A percentile compares a stretch with the other conserved stretches of the same genome.
phyloP scores from a whole-genome alignment of 139 green algal species.

The Auxenochlorella protothecoides region DNA sequence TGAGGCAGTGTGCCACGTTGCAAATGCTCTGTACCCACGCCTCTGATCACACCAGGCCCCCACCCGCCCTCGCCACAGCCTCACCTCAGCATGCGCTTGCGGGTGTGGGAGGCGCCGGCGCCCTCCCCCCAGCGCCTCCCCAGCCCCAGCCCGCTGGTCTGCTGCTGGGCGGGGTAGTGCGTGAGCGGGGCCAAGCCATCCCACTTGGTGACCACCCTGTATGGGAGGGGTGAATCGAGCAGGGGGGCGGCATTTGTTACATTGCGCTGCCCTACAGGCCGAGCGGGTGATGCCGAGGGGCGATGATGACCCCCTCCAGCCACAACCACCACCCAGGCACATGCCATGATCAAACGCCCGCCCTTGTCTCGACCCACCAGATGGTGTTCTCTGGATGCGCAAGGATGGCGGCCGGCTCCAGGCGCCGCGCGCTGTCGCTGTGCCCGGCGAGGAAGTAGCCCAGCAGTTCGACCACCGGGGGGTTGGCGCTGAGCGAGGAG shows the following conservation, averaged over 20 bases:
- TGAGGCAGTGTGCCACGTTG: too few species aligned
- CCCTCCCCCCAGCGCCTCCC: slow-evolving; percentile 20
- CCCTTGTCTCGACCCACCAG: slow-evolving; percentile 4
- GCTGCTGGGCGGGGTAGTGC: slow-evolving; percentile 34
- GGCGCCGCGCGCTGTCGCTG: slow-evolving; percentile 7
- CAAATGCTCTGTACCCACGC: too few species aligned
- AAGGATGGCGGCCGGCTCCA: too few species aligned
- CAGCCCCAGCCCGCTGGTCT: slow-evolving; percentile 23
- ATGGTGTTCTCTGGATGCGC: slow-evolving; percentile 2
- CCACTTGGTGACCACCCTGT: slow-evolving; percentile 59
- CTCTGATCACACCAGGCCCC: too few species aligned
- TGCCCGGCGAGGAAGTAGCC: slow-evolving; percentile 51
- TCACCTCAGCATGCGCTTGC: slow-evolving; percentile 31
- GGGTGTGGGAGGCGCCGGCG: slow-evolving; percentile 8
- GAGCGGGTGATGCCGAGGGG: too few species aligned
- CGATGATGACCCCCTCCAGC: too few species aligned
- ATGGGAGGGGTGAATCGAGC: not conserved
- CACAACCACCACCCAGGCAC: too few species aligned
- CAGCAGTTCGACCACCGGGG: slow-evolving; percentile 52
- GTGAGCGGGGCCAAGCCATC: slow-evolving; percentile 52
- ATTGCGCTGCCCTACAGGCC: not conserved
- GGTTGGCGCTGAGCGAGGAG: slow-evolving; percentile 5
- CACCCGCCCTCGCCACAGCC: not conserved
- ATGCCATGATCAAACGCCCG: too few species aligned
- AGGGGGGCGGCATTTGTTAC: too few species aligned